phyloP scores from a whole-genome alignment of 1,139 yeast species.

The Suhomyces choctaworum region DNA sequence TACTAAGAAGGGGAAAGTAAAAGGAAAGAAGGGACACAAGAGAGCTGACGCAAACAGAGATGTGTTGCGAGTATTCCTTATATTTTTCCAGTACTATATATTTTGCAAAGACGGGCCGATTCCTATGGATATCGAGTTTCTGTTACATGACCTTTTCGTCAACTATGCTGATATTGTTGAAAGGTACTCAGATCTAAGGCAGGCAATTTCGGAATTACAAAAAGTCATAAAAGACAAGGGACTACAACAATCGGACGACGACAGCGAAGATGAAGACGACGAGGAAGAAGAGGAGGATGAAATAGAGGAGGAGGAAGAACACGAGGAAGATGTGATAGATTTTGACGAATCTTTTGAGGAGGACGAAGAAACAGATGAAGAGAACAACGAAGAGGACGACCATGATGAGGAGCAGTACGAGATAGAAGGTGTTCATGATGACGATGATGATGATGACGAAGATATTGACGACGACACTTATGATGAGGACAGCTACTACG shows the following conservation, averaged over 20 bases:
- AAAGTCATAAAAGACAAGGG: conserved; percentile 19
- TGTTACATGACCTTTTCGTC: conserved; percentile 47
- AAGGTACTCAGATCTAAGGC: conserved; percentile 41
- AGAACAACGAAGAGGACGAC: conserved; percentile 10
- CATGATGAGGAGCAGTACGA: conserved; percentile 20
- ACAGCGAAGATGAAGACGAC: conserved; percentile 11
- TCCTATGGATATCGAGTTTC: conserved; percentile 65
- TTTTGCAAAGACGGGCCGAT: conserved; percentile 63
- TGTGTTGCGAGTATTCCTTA: conserved; percentile 48
- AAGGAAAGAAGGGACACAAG: not conserved
- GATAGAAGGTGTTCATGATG: conserved; percentile 12
- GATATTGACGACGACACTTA: conserved; percentile 16
- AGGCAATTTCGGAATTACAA: conserved; percentile 42
- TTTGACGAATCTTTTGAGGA: conserved; percentile 16
- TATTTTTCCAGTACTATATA: conserved; percentile 74
- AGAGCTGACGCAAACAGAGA: conserved; percentile 20
- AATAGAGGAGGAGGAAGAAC: conserved; percentile 12
- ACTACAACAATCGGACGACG: conserved; percentile 12
- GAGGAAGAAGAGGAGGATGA: conserved; percentile 17
- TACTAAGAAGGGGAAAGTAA: not conserved
- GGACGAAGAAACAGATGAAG: conserved; percentile 12
- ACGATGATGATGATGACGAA: conserved; percentile 18
- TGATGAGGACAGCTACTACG: conserved; percentile 20
- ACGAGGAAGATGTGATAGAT: conserved; percentile 9
- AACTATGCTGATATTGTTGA: conserved; percentile 26